Conservation (phyloP, 371 early-diverging fungal species). For the Blakeslea trispora region DNA sequence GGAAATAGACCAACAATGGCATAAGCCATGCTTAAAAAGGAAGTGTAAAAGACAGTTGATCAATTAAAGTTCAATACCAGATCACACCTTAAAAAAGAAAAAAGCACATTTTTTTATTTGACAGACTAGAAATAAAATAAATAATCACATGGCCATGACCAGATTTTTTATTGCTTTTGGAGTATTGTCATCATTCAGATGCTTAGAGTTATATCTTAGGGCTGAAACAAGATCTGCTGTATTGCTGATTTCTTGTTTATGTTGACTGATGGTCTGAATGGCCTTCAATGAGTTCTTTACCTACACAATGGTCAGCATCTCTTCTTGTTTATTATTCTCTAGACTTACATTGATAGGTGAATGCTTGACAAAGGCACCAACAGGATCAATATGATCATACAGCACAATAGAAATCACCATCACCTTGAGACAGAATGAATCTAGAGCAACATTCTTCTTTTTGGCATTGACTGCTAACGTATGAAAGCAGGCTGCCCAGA, state of each 20-base stretch:
- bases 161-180: slow-evolving; percentile 73
- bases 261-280: slow-evolving; percentile 58
- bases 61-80: background rate
- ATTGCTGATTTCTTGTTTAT: slow-evolving; percentile 43
- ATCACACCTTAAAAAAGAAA: background rate
- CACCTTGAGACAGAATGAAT: slow-evolving; percentile 72
- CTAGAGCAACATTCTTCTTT: slow-evolving; percentile 19
- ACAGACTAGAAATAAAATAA: background rate
- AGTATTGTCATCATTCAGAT: slow-evolving; percentile 79
- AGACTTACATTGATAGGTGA: slow-evolving; percentile 76
- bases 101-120: background rate
- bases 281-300: slow-evolving; percentile 71
- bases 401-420: slow-evolving; percentile 88
- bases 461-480: slow-evolving; percentile 55
- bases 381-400: slow-evolving; percentile 88
- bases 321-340: too few relatives aligned
- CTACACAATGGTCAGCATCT: too few relatives aligned
- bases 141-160: slow-evolving; percentile 33
- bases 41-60: slow-evolving; percentile 17
- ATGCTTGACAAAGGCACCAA: slow-evolving; percentile 75
- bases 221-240: slow-evolving; percentile 74
- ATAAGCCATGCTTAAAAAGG: slow-evolving; percentile 21
- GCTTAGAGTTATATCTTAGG: slow-evolving; percentile 78
- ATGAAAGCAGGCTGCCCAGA: slow-evolving; percentile 73
- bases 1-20: slow-evolving; percentile 28